A percentile compares a stretch with the other conserved stretches of the same genome.
These are phyloP conservation scores for Ustilago esculenta DNA, from an alignment of 1,284 basidiomycete species.

Conservation along the genomic window DNA sequence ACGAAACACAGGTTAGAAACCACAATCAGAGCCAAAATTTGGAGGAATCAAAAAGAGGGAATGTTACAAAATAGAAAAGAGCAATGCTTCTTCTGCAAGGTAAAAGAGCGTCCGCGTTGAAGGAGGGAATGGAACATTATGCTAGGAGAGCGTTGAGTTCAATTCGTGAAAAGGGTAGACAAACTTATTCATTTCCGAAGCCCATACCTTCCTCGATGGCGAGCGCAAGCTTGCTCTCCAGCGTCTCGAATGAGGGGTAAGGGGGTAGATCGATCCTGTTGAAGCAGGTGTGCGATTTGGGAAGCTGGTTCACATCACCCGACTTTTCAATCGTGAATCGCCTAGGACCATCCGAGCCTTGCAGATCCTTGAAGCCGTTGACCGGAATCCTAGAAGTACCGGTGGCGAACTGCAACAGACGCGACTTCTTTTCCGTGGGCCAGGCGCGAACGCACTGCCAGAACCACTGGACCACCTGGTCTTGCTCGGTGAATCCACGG, in stretches of 20 bases:
- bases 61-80: not conserved
- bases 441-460: slow-evolving; percentile 97
- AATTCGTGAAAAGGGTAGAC: not conserved
- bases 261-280: slow-evolving; percentile 67
- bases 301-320: slow-evolving; percentile 64
- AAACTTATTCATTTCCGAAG: slow-evolving; percentile 62
- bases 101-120: no score
- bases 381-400: slow-evolving; percentile 97
- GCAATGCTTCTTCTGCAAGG: no score
- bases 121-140: no score
- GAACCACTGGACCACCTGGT: slow-evolving; percentile 95
- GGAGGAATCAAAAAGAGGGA: not conserved
- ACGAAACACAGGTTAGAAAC: not conserved
- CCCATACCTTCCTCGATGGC: slow-evolving; percentile 66
- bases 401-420: slow-evolving; percentile 90
- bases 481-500: slow-evolving; percentile 70
- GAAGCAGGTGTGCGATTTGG: slow-evolving; percentile 67
- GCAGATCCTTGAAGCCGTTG: slow-evolving; percentile 98
- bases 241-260: slow-evolving; percentile 60
- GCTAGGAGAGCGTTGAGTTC: slow-evolving; percentile 5
- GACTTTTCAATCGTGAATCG: slow-evolving; percentile 67
- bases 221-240: slow-evolving; percentile 64
- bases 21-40: no score
- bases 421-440: slow-evolving; percentile 94
- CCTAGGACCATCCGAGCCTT: slow-evolving; percentile 90